These are phyloP conservation scores for Sordariomycetes sp. DNA, from an alignment of 2,329 filamentous ascomycete species.

Conservation along the genomic window DNA sequence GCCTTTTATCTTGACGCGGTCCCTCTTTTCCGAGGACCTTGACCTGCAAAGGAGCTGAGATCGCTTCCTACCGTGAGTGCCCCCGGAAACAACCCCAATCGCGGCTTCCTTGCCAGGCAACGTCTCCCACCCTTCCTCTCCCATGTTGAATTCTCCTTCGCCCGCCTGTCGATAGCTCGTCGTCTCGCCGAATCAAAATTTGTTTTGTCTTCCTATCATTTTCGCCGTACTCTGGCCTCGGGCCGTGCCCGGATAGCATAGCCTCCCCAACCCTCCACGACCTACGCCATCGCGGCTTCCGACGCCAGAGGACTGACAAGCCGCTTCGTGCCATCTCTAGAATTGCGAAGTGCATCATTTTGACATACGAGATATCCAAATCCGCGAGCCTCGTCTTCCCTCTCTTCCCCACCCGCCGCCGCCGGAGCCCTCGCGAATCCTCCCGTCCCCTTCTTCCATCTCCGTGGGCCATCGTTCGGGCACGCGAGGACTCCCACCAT, in stretches of 20 bases:
- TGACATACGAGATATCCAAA: slow-evolving; percentile 14
- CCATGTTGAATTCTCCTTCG: slow-evolving; percentile 7
- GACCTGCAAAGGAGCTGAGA: not conserved
- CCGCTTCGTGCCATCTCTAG: slow-evolving; percentile 7
- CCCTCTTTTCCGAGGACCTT: not conserved
- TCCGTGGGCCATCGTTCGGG: slow-evolving; percentile 26
- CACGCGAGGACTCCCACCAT: slow-evolving; percentile 30
- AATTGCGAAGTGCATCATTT: slow-evolving; percentile 21
- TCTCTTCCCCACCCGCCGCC: slow-evolving; percentile 10
- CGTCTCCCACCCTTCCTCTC: slow-evolving; percentile 10
- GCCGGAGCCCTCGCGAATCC: slow-evolving; percentile 2
- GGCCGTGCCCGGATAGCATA: not conserved
- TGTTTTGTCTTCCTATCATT: slow-evolving; percentile 1
- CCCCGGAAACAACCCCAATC: not conserved
- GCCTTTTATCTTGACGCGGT: not conserved
- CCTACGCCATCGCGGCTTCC: not conserved
- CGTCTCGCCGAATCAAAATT: not conserved
- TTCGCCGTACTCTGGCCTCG: not conserved
- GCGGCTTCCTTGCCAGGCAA: slow-evolving; percentile 2
- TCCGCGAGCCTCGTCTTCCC: slow-evolving; percentile 15
- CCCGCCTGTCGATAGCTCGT: not conserved
- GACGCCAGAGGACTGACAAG: not conserved
- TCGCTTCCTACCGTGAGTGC: slow-evolving; percentile 5
- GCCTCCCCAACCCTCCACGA: slow-evolving; percentile 1
- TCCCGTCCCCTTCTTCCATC: slow-evolving; percentile 11